phyloP scores from a whole-genome alignment of 2,329 filamentous ascomycete genomes.

The Neonectria coccinea region DNA sequence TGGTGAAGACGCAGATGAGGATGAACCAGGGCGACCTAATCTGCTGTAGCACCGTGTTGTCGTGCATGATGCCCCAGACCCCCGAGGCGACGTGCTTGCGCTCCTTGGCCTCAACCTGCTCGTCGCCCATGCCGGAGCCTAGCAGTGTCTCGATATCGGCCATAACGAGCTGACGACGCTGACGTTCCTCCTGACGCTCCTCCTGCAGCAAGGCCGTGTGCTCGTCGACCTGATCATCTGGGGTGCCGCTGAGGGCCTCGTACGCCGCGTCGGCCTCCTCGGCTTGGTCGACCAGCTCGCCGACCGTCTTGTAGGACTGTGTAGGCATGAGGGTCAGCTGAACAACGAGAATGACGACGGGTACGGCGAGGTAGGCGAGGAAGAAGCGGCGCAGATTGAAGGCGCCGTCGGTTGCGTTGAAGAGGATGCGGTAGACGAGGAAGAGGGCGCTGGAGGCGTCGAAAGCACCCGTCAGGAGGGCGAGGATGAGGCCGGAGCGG shows the following conservation, averaged over 20 bases:
- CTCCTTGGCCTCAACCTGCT: conserved; percentile 75
- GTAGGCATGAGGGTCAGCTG: conserved; percentile 80
- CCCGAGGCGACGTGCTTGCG: conserved; percentile 77
- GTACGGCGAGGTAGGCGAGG: conserved; percentile 77
- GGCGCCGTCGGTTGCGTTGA: conserved; percentile 64
- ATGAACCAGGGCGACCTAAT: conserved; percentile 86
- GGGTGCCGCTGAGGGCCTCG: conserved; percentile 41
- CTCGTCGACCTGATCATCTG: conserved; percentile 70
- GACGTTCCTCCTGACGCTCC: conserved; percentile 68
- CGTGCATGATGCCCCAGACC: conserved; percentile 89
- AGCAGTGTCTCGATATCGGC: conserved; percentile 80
- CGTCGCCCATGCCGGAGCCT: conserved; percentile 69
- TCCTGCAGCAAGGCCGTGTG: conserved; percentile 66
- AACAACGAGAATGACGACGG: conserved; percentile 71
- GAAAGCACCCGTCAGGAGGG: conserved; percentile 83
- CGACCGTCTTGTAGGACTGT: conserved; percentile 85
- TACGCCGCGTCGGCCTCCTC: conserved; percentile 61
- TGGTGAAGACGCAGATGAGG: conserved; percentile 84
- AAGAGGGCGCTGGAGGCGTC: conserved; percentile 86
- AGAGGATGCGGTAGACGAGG: conserved; percentile 78
- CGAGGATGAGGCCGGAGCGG: conserved; percentile 82
- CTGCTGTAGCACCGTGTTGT: conserved; percentile 76
- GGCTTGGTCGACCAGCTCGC: conserved; percentile 81
- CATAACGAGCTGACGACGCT: conserved; percentile 71
- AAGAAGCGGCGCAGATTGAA: conserved; percentile 79